phyloP scores from a whole-genome alignment of 495 filamentous ascomycete genomes.

The Penicillium soppii region DNA sequence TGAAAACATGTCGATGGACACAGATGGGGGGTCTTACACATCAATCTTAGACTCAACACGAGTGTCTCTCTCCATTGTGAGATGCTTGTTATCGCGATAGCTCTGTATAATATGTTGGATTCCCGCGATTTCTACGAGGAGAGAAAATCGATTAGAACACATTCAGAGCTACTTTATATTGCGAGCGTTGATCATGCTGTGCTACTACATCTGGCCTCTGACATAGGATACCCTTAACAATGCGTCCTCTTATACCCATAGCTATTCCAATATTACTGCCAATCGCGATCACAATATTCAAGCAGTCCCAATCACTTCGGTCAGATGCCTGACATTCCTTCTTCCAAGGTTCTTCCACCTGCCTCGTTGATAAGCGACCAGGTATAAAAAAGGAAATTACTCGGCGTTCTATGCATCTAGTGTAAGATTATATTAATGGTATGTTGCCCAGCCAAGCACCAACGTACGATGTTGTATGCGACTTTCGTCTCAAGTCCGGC shows the following conservation, averaged over 20 bases:
- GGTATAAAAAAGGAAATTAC: no score
- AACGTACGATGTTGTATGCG: neutral
- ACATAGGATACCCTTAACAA: no score
- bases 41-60: constrained; percentile 12
- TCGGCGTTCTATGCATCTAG: no score
- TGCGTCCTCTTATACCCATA: no score
- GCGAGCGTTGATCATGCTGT: no score
- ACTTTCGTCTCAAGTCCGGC: neutral
- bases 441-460: neutral
- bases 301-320: neutral
- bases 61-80: constrained; percentile 5
- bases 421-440: no score
- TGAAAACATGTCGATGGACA: neutral
- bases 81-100: neutral
- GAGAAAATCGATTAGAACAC: neutral
- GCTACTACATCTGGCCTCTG: no score
- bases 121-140: neutral
- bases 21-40: constrained; percentile 11
- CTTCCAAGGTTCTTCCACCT: no score
- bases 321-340: neutral
- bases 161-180: no score
- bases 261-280: no score
- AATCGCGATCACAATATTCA: neutral
- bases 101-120: neutral
- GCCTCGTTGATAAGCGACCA: no score